Base-by-base conservation (phyloP, 202 grass and related monocot genomes). In the Cymbopogon flexuosus region DNA sequence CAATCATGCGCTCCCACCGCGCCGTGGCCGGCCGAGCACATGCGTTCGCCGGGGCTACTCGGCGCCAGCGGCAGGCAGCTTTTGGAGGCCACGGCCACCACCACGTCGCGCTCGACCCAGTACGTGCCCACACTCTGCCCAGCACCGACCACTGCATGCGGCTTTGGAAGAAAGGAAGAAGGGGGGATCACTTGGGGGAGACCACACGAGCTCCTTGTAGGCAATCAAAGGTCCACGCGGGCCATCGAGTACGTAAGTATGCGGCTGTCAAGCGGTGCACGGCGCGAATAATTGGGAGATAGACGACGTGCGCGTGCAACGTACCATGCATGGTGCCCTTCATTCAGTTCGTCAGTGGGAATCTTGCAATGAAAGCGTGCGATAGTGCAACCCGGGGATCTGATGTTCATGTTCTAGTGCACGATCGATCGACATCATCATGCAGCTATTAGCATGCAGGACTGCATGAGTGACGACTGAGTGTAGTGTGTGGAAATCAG, bases 91-190 rank as follows among this genome's bases (percentile, higher is more conserved):
- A 10, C 6, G 52, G 62, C 49, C n/a, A 56, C 22, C 70, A 70
- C 62, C 66, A 68, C 65, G 76, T 76, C 75, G 68, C 15, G 8
- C 3, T 60, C 18, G 69, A 36, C 35, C 73, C 33, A 18, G 52
- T 27, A 8, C 15, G 82, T 24, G 67, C 58, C 37, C 85, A 83
- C 85, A 83, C 62, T 49, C 62, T 51, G 37, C 65, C 59, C 77
- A 5, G 78, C 87, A 85, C 87, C 87, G 83, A 68, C 73, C 83
- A 43, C 83, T 77, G 61, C 81, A 41, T 76, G 49, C 81, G 69
- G 34, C 62, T 82, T 78, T 77, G 37, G 70, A 76, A 58, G 72
- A 65, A 76, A 76, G 49, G 59, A 11, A 18, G 54, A 5, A 5
- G 47, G 27, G 24, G 40, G 61, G 40, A 14, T 21, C 19, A 27